Evolutionary conservation across 306 rosid species (phyloP).

Genomic region (Cucumis hystrix): DNA sequence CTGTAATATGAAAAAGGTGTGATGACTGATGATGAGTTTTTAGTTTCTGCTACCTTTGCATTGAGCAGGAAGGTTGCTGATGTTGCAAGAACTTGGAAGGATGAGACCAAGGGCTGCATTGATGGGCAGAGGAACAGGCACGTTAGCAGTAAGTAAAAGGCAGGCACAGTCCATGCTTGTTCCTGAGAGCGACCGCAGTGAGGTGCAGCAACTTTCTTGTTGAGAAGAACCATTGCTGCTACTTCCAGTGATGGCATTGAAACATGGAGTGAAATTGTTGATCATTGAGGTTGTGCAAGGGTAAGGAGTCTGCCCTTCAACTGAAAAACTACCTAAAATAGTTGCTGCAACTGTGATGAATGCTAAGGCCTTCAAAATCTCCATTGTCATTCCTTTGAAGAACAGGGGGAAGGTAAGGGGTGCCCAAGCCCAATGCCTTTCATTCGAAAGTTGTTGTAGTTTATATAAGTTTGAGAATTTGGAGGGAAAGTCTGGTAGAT

Average conservation of each 20-base stretch:
- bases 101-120: constrained; percentile 35
- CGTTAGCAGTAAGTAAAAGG: constrained; percentile 38
- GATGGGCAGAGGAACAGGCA: constrained; percentile 47
- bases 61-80: constrained; percentile 10
- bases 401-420: background rate
- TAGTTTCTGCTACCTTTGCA: constrained; percentile 35
- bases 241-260: constrained; percentile 65
- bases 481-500: background rate
- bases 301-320: constrained; percentile 24
- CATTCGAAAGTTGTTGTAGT: background rate
- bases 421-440: too few relatives aligned
- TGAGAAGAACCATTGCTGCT: constrained; percentile 32
- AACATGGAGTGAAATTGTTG: constrained; percentile 64
- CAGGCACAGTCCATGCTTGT: constrained; percentile 55
- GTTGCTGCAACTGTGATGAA: constrained; percentile 13
- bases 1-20: background rate
- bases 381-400: constrained; percentile 19
- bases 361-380: constrained; percentile 11
- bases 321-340: constrained; percentile 7
- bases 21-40: background rate
- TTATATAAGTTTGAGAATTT: constrained; percentile 3
- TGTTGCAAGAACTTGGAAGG: constrained; percentile 32
- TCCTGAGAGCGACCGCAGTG: constrained; percentile 26
- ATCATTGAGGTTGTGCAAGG: constrained; percentile 59
- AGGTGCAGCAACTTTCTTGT: constrained; percentile 35